These are phyloP conservation scores for Solanum piurae DNA, from an alignment of 257 asterid species.

Conservation along the genomic window DNA sequence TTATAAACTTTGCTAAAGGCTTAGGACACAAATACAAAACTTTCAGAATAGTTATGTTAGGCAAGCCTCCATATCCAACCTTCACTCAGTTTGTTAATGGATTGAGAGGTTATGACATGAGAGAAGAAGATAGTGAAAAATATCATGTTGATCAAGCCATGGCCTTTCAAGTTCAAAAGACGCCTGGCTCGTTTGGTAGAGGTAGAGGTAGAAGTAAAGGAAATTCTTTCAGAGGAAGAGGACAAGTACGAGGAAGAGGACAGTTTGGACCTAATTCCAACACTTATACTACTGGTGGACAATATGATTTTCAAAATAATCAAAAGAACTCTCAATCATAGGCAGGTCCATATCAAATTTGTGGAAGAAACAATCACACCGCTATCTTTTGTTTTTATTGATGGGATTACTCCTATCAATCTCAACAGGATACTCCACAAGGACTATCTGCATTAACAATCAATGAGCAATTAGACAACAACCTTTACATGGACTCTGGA, in stretches of 20 bases:
- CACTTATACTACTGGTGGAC: too few relatives aligned
- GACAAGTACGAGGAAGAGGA: too few relatives aligned
- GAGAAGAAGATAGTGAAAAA: not conserved
- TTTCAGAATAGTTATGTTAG: too few relatives aligned
- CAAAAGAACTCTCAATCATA: too few relatives aligned
- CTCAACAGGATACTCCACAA: not conserved
- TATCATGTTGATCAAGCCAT: not conserved
- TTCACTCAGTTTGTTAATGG: not conserved
- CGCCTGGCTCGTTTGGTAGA: not conserved
- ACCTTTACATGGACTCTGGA: not conserved
- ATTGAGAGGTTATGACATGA: not conserved
- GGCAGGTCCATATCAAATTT: not conserved
- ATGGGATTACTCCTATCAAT: not conserved
- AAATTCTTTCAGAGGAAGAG: not conserved
- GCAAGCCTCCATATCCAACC: not conserved
- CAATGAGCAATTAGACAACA: not conserved
- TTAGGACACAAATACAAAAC: not conserved
- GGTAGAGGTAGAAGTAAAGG: not conserved
- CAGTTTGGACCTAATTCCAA: too few relatives aligned
- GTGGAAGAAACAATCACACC: not conserved
- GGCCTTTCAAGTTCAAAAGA: not conserved
- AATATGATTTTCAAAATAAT: too few relatives aligned
- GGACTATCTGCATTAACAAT: not conserved
- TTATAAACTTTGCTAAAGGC: too few relatives aligned
- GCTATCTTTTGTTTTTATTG: too few relatives aligned